A percentile compares a stretch with the other conserved stretches of the same genome.
Evolutionary conservation across 2,329 filamentous ascomycete species (phyloP).

Genomic region (Zasmidium angulare): DNA sequence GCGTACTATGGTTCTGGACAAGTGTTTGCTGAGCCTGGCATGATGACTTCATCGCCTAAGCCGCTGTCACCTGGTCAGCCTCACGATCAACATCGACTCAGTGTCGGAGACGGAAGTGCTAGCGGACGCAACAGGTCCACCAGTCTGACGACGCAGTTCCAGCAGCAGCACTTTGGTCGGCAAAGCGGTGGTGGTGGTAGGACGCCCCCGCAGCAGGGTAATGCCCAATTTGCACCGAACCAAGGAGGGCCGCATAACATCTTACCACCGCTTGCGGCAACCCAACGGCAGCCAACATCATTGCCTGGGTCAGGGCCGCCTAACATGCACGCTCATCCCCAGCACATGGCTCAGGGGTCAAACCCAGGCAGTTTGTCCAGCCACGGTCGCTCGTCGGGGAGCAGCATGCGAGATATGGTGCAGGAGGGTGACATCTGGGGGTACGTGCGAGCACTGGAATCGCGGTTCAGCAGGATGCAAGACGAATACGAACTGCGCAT

Average conservation of each 20-base stretch:
- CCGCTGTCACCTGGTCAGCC: slow-evolving; percentile 69
- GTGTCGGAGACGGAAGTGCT: slow-evolving; percentile 45
- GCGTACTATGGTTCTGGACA: slow-evolving; percentile 42
- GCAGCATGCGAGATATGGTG: slow-evolving; percentile 68
- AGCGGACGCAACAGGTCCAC: slow-evolving; percentile 61
- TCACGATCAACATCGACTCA: slow-evolving; percentile 51
- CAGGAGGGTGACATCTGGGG: slow-evolving; percentile 63
- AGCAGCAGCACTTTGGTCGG: slow-evolving; percentile 63
- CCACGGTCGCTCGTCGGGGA: slow-evolving; percentile 56
- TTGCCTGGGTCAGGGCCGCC: slow-evolving; percentile 24
- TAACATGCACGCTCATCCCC: slow-evolving; percentile 45
- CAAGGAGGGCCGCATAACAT: slow-evolving; percentile 31
- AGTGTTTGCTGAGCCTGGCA: slow-evolving; percentile 65
- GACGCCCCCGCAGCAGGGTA: slow-evolving; percentile 48
- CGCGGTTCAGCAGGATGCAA: slow-evolving; percentile 45
- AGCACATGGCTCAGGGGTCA: slow-evolving; percentile 37
- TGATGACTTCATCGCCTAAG: slow-evolving; percentile 84
- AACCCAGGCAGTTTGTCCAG: slow-evolving; percentile 53
- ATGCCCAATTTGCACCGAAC: slow-evolving; percentile 42
- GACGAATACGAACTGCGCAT: slow-evolving; percentile 51
- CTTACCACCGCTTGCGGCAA: slow-evolving; percentile 40
- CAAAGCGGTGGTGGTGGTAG: slow-evolving; percentile 59
- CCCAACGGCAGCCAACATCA: slow-evolving; percentile 20
- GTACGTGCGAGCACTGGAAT: slow-evolving; percentile 71
- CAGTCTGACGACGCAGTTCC: slow-evolving; percentile 64